Conservation (phyloP, 2,329 filamentous ascomycete species). For the Aotearoamyces nothofagi region DNA sequence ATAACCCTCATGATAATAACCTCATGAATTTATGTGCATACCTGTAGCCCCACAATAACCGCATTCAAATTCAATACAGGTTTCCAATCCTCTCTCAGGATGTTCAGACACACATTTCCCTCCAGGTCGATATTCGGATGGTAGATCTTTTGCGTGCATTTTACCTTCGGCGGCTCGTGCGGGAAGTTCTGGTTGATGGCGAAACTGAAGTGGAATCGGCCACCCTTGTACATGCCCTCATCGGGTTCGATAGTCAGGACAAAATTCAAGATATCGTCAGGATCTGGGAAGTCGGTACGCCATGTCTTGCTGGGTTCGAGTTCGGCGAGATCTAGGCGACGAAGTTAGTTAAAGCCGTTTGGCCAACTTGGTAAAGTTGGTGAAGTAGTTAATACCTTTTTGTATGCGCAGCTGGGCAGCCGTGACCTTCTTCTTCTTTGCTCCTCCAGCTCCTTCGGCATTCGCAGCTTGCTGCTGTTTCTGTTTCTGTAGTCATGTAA, state of each 20-base stretch:
- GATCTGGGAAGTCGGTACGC: slow-evolving; percentile 67
- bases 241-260: slow-evolving; percentile 69
- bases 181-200: slow-evolving; percentile 90
- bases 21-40: no score
- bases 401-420: slow-evolving; percentile 90
- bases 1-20: no score
- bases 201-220: slow-evolving; percentile 80
- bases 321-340: slow-evolving; percentile 56
- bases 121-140: slow-evolving; percentile 97
- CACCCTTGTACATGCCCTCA: slow-evolving; percentile 78
- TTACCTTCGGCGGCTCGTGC: slow-evolving; percentile 94
- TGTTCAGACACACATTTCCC: slow-evolving; percentile 96
- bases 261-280: slow-evolving; percentile 78
- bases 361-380: no score
- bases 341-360: no score
- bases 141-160: slow-evolving; percentile 95
- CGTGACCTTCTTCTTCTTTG: slow-evolving; percentile 98
- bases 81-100: slow-evolving; percentile 97
- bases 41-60: slow-evolving; percentile 86
- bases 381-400: slow-evolving; percentile 52
- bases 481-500: slow-evolving; percentile 56
- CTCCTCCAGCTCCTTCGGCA: slow-evolving; percentile 53
- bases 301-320: slow-evolving; percentile 66
- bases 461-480: slow-evolving; percentile 92
- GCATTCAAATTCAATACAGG: slow-evolving; percentile 93